Evolutionary conservation across 169 alveolate species (phyloP), one percentile per base, ranked within the genome.

Genomic region (Eimeria brunetti): DNA sequence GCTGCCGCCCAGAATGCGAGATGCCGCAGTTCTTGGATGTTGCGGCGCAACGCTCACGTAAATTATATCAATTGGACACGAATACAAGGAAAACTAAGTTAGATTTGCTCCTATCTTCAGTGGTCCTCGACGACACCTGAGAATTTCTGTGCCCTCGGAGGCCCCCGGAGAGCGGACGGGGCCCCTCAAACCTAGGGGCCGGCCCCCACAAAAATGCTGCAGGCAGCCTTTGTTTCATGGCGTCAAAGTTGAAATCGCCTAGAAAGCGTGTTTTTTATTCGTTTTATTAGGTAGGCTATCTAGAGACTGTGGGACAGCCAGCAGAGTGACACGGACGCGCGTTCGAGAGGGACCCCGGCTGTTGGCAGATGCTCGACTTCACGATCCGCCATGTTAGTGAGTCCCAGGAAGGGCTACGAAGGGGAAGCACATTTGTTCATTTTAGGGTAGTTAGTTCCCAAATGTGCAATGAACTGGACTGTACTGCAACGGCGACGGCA

Each of bases 401-500:
- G 83, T 38, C 83, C 83, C 51, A 73, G 33, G 33, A 20, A 38
- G 83, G 83, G 20, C 51, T 38, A 16, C 36, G 56, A 22, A 22
- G 16, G 18, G 33, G 83, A 38, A 73, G 53, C 11, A 73, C 6
- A 24, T 73, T 73, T 2, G 83, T 73, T 9, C 24, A 38, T 11
- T 11, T 1, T 36, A 30, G 1, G 30, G 11, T 5, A 33, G n/a
- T 76, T 56, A 2, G 56, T 4, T 53, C 27, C 75, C 90, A 83
- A 58, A 83, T 83, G 56, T 83, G 76, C 90, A 83, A 83, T 83
- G 90, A 58, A 33, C 76, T 7, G 38, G 81, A 81, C 60, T 27
- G 83, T 24, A 53, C 24, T 62, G 92, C 92, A 20, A 62, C 44
- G 75, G 60, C 58, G 58, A 64, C 92, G 81, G 51, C 92, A 86